Conservation (phyloP, 768 basidiomycete species). For the Brasilioporus rufonigricans region DNA sequence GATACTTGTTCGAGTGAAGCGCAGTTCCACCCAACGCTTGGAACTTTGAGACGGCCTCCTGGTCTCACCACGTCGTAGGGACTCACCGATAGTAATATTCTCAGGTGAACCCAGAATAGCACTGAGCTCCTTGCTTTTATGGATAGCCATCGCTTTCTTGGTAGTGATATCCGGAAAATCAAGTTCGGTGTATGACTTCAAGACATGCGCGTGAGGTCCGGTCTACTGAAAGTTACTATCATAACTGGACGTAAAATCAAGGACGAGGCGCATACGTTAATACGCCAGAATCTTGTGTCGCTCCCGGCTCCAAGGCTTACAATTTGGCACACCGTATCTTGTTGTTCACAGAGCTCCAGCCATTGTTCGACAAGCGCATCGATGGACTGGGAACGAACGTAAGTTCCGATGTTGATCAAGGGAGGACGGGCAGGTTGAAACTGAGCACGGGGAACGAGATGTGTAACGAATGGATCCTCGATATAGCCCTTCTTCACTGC, state of each 20-base stretch:
- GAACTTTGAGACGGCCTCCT: conserved; percentile 1
- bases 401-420: conserved; percentile 65
- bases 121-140: conserved; percentile 52
- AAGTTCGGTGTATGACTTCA: conserved; percentile 76
- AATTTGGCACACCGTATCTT: conserved; percentile 65
- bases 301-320: conserved; percentile 95
- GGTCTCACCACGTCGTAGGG: no score
- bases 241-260: not conserved
- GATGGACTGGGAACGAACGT: conserved; percentile 44
- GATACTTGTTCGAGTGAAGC: conserved; percentile 26
- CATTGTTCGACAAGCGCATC: conserved; percentile 52
- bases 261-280: conserved; percentile 56
- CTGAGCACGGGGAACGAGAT: conserved; percentile 67
- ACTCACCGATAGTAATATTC: conserved; percentile 12
- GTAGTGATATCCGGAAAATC: conserved; percentile 87
- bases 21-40: conserved; percentile 37
- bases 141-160: conserved; percentile 66
- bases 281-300: conserved; percentile 93
- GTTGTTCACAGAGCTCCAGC: conserved; percentile 44
- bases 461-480: conserved; percentile 64
- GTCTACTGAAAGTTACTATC: conserved; percentile 42
- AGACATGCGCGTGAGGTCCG: conserved; percentile 44
- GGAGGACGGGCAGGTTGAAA: conserved; percentile 66
- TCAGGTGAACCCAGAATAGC: conserved; percentile 20
- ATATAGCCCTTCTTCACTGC: conserved; percentile 37